Evolutionary conservation across 78 protist species (phyloP), one percentile per base, ranked within the genome.

Genomic region (Dictyostelium discoideum): DNA sequence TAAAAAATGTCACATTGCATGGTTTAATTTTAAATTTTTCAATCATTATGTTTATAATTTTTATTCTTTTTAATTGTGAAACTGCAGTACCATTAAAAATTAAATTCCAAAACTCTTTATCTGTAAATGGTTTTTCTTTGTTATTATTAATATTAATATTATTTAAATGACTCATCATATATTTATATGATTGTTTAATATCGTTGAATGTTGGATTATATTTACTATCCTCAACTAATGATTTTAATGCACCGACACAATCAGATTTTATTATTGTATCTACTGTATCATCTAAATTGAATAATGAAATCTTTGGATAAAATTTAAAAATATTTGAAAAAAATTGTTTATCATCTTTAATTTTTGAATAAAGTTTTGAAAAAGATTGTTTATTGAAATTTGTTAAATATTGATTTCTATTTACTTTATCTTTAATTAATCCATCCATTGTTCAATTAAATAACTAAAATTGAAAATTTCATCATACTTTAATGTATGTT

Each of bases 401-500:
- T 10, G 76, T 67, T n/a, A 67, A n/a, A n/a, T 67, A 67, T n/a
- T 67, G 37, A 67, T 26, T 26, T 10, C 76, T 8, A n/a, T 67
- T 67, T n/a, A 67, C 76, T 24, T 67, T 67, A 24, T 67, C 26
- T 24, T 67, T 67, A 16, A 67, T 9, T 8, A 67, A 67, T 8
- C 37, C 18, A n/a, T 67, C 8, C n/a, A n/a, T 16, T n/a, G 5
- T 9, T 22, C 0, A 8, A 67, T 8, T 9, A 67, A 9, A 9
- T 16, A 24, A 9, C 0, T 0, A n/a, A n/a, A 11, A n/a, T 67
- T 8, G 37, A 24, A 67, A 67, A 67, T 18, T 22, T 67, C 76
- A 67, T 67, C 76, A 67, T 67, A 67, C 76, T 67, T 67, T 24
- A 67, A 67, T 67, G 76, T 37, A 67, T 67, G 14, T n/a, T n/a